Conservation (phyloP, 2,329 filamentous ascomycete genomes). For the Neofusicoccum parvum region DNA sequence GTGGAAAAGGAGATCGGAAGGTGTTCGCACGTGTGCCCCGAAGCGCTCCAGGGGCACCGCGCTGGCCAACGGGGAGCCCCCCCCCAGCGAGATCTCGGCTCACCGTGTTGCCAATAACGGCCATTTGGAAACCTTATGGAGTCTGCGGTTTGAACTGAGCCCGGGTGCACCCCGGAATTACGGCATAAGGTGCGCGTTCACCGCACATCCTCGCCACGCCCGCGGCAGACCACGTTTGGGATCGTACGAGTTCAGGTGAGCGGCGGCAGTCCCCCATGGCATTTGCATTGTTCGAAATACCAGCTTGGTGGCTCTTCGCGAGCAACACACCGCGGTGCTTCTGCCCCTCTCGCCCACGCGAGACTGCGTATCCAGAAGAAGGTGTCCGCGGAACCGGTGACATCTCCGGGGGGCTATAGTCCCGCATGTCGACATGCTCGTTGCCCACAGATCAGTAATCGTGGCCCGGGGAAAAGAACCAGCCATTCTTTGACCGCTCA, state of each 20-base stretch:
- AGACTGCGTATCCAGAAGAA: neutral
- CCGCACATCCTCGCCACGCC: constrained; percentile 5
- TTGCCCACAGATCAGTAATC: constrained; percentile 10
- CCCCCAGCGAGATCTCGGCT: neutral
- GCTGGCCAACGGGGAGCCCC: neutral
- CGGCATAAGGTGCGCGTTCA: neutral
- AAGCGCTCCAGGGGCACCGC: neutral
- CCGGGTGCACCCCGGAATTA: constrained; percentile 10
- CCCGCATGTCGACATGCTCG: neutral
- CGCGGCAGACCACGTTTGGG: neutral
- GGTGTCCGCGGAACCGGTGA: neutral
- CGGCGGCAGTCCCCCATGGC: neutral
- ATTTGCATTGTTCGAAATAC: neutral
- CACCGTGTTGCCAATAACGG: neutral
- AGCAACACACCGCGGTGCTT: neutral
- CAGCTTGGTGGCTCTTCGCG: neutral
- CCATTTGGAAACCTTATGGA: neutral
- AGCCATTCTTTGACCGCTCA: neutral
- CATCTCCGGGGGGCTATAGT: neutral
- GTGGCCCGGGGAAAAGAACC: neutral
- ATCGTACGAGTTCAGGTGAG: constrained; percentile 12
- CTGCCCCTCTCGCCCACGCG: neutral
- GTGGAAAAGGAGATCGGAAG: constrained; percentile 16
- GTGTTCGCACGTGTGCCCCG: too few species aligned
- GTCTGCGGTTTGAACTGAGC: neutral